Percentiles rank a stretch among this genome's conserved stretches.
Conservation (phyloP, 495 filamentous ascomycete species). For the Penicillium taxi region DNA sequence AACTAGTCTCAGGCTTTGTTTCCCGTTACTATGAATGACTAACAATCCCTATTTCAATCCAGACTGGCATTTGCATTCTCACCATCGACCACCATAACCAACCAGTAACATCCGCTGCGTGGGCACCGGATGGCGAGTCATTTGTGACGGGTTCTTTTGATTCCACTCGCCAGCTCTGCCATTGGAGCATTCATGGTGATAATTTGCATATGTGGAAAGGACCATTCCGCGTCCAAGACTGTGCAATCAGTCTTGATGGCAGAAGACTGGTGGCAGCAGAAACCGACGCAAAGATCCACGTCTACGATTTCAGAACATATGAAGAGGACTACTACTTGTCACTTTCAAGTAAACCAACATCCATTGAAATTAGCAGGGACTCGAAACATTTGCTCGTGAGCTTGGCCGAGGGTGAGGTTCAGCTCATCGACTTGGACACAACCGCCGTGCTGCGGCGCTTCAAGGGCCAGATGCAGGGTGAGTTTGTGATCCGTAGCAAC, state of each 20-base stretch:
- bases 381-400: conserved; percentile 76
- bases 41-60: conserved; percentile 2
- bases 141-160: conserved; percentile 81
- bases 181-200: conserved; percentile 54
- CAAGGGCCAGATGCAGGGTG: conserved; percentile 59
- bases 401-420: conserved; percentile 58
- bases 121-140: conserved; percentile 68
- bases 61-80: conserved; percentile 64
- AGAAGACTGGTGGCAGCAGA: conserved; percentile 70
- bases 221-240: conserved; percentile 73
- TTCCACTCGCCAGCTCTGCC: conserved; percentile 51
- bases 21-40: conserved; percentile 5
- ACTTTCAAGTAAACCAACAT: conserved; percentile 60
- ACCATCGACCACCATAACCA: conserved; percentile 63
- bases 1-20: conserved; percentile 31
- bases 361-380: conserved; percentile 71
- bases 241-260: conserved; percentile 73
- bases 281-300: conserved; percentile 58
- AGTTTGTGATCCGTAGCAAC: conserved; percentile 67
- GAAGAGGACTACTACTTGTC: conserved; percentile 66
- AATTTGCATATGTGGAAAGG: conserved; percentile 55
- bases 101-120: conserved; percentile 77
- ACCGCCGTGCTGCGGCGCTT: conserved; percentile 65
- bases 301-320: conserved; percentile 71
- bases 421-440: conserved; percentile 68